Evolutionary conservation across 129 eudicot species (phyloP), one percentile per base, ranked within the genome.

Genomic region (Glebionis coronaria): DNA sequence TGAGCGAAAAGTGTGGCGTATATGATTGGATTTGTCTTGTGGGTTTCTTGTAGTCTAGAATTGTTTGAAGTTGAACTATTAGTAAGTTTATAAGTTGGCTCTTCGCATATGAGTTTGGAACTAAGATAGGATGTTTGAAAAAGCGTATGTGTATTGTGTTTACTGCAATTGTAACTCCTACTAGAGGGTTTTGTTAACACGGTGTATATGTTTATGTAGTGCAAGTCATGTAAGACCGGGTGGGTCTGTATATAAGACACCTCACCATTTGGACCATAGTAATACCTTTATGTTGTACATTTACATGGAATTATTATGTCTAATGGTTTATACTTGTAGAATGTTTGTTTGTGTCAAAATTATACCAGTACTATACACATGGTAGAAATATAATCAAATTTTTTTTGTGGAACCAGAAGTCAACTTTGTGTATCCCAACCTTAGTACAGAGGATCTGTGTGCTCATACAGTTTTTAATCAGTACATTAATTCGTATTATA

Each of bases 371-470:
- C 13, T 68, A 62, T 19, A 18, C 8, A 31, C 18, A 16, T 67
- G 61, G 3, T 38, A 18, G n/a, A 49, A n/a, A n/a, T n/a, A n/a
- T n/a, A n/a, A 5, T 67, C 12, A 19, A 5, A 12, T 25, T 8
- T 5, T 35, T 56, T 35, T 68, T 3, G 6, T 3, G 25, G 55
- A 56, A 56, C 11, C 9, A 21, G 61, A 69, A 69, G 74, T 23
- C 11, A 10, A 42, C 14, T n/a, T 70, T 44, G 25, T 56, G 27
- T 55, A 38, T 42, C 3, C 23, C 57, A 14, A 40, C 21, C 9
- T 56, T 35, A 9, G 19, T 55, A 50, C 12, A 40, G 61, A 53
- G 51, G 72, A 19, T 38, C 9, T 13, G 19, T 68, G 19, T 55
- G 9, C 23, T 38, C 40, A 65, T 38, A 53, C 5, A 5, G 19